Base-by-base conservation (phyloP, 345 rosid genomes). In the Moringa oleifera region DNA sequence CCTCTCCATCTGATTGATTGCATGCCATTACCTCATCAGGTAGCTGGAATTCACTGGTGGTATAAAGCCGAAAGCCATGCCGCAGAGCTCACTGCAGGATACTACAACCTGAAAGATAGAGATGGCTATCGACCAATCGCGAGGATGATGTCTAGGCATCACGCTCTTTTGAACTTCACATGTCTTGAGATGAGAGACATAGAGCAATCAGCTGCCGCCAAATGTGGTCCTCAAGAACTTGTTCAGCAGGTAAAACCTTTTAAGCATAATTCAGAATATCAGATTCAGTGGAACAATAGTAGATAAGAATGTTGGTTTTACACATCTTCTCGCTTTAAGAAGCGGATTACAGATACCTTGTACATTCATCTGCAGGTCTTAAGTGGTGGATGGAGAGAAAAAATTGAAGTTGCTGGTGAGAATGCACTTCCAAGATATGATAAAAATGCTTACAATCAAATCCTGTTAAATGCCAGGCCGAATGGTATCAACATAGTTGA, bases 31-130 rank as follows among this genome's bases (percentile, higher is more conserved):
- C 10, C 47, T 58, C 71, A 57, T 50, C 72, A 89, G 95, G 89
- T 87, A 20, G 78, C 96, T 20, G 93, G 95, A 49, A 85, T 87
- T 37, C 95, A 89, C 51, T 92, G 98, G 96, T 85, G 96, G 98
- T 92, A 87, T 64, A 89, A n/a, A n/a, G n/a, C n/a, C n/a, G n/a
- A n/a, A n/a, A n/a, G n/a, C n/a, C n/a, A n/a, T n/a, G n/a, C n/a
- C n/a, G n/a, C n/a, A n/a, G n/a, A n/a, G n/a, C n/a, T n/a, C n/a
- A n/a, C n/a, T n/a, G n/a, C n/a, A n/a, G n/a, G n/a, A n/a, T n/a
- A n/a, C n/a, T n/a, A n/a, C n/a, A n/a, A n/a, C n/a, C n/a, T n/a
- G n/a, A n/a, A n/a, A n/a, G n/a, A n/a, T n/a, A n/a, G n/a, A n/a
- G n/a, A n/a, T n/a, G n/a, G n/a, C n/a, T n/a, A n/a, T 69, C 73